A percentile compares a stretch with the other conserved stretches of the same genome.
Conservation (phyloP, 768 basidiomycete genomes). For the Naganishia antarctica region DNA sequence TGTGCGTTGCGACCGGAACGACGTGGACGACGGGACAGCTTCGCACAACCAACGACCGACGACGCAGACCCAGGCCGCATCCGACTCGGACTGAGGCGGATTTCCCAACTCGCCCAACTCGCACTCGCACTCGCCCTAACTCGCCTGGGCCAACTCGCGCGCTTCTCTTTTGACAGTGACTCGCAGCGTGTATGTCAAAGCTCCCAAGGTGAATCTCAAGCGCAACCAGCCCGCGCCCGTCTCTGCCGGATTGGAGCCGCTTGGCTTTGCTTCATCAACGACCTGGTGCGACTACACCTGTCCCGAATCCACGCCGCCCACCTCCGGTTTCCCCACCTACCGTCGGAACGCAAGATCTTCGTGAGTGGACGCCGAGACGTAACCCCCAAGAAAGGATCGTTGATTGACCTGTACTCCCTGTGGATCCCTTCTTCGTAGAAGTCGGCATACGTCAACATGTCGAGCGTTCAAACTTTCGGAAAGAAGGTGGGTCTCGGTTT, state of each 20-base stretch:
- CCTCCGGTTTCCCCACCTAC: slow-evolving; percentile 11
- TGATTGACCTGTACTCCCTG: neutral
- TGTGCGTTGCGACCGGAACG: too few species aligned
- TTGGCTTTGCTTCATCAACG: neutral
- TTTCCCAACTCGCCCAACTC: too few species aligned
- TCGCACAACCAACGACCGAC: too few species aligned
- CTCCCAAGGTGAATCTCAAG: neutral
- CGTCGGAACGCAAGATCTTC: slow-evolving; percentile 15
- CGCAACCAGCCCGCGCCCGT: neutral
- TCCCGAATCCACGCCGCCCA: neutral
- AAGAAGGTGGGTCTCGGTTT: slow-evolving; percentile 63
- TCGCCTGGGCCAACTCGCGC: too few species aligned
- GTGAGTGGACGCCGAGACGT: neutral
- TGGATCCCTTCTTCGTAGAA: slow-evolving; percentile 13
- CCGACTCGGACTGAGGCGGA: too few species aligned
- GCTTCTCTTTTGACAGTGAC: neutral
- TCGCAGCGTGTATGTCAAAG: neutral
- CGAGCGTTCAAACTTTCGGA: slow-evolving; percentile 96
- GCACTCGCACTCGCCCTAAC: too few species aligned
- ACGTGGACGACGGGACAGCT: too few species aligned
- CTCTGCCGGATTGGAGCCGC: too few species aligned
- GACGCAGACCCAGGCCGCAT: too few species aligned
- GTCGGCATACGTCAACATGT: slow-evolving; percentile 39
- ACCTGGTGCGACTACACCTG: neutral
- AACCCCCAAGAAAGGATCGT: neutral